Percentiles rank a stretch among this genome's conserved stretches.
Evolutionary conservation across 108 stramenopile genomes (phyloP).

Genomic region (Schizochytrium sp.): DNA sequence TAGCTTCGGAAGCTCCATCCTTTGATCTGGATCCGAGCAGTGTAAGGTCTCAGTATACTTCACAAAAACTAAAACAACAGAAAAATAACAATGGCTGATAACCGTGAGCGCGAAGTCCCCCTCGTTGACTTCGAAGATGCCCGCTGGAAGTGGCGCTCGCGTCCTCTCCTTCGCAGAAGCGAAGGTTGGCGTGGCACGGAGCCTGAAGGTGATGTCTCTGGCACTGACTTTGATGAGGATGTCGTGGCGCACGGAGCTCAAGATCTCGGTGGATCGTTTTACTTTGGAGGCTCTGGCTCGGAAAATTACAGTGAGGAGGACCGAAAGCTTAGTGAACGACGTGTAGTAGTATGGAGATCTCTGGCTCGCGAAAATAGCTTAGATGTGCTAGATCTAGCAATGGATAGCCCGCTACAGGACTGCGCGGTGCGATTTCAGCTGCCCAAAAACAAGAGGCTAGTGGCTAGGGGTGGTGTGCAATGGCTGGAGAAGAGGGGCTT

Average conservation of each 20-base stretch:
- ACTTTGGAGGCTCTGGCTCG: background rate
- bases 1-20: no score
- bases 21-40: no score
- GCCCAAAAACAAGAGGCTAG: background rate
- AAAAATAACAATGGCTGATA: no score
- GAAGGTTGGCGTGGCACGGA: background rate
- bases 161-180: background rate
- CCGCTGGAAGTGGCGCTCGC: constrained; percentile 40
- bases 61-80: no score
- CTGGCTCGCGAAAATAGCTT: background rate
- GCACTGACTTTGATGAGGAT: background rate
- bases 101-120: constrained; percentile 33
- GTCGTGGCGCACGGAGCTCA: background rate
- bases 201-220: background rate
- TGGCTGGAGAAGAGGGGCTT: constrained; percentile 36
- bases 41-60: no score
- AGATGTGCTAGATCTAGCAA: constrained; percentile 15
- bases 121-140: constrained; percentile 44
- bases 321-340: background rate
- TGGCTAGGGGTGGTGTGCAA: background rate
- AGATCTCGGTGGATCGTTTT: constrained; percentile 9
- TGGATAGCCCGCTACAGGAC: background rate
- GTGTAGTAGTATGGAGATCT: background rate
- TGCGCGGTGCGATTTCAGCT: background rate
- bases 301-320: background rate